phyloP scores from a whole-genome alignment of 169 alveolate species.

The Cystoisospora suis region DNA sequence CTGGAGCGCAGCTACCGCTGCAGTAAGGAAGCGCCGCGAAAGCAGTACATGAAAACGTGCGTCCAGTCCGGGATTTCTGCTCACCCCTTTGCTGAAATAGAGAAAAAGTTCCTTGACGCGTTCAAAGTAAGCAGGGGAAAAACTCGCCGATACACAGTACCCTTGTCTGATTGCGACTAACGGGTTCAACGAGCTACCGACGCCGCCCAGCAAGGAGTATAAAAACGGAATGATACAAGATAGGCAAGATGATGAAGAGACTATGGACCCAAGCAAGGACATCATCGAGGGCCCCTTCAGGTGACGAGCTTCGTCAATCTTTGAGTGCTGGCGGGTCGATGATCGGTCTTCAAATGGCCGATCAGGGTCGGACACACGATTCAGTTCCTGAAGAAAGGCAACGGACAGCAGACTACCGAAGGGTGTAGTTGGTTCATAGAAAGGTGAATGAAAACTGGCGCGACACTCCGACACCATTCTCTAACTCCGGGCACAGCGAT shows the following conservation, averaged over 20 bases:
- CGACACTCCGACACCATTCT: no score
- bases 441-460: no score
- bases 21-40: constrained; percentile 48
- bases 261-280: constrained; percentile 9
- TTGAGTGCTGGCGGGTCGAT: constrained; percentile 24
- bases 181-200: background rate
- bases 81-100: constrained; percentile 47
- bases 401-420: no score
- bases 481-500: no score
- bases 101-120: constrained; percentile 50
- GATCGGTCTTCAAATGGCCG: constrained; percentile 34
- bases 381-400: constrained; percentile 28
- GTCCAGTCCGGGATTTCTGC: constrained; percentile 17
- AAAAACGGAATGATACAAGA: background rate
- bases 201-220: constrained; percentile 4
- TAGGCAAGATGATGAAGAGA: background rate
- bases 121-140: constrained; percentile 40
- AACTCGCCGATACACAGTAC: constrained; percentile 40
- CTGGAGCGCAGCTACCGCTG: constrained; percentile 56
- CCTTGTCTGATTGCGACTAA: background rate
- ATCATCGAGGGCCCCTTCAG: constrained; percentile 56
- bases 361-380: constrained; percentile 57
- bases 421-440: no score
- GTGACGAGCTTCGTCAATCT: constrained; percentile 57
- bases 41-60: constrained; percentile 19